Base-by-base conservation (phyloP, 2,329 filamentous ascomycete species). In the Aspergillus brasiliensis region DNA sequence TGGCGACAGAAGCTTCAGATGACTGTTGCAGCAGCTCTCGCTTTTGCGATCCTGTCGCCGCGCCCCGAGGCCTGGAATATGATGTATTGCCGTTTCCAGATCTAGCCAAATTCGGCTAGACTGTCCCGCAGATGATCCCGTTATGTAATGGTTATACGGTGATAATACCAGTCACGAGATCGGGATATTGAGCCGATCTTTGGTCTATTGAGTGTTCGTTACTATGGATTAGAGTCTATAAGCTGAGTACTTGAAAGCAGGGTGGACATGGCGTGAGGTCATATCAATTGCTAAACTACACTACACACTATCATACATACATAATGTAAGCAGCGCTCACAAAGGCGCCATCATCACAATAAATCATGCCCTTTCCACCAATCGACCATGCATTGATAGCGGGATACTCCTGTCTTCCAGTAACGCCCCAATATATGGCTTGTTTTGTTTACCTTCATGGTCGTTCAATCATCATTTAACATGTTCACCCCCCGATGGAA, bases 381-480 rank as follows among this genome's bases (percentile, higher is more conserved):
- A 5, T 21, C 19, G 19, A n/a, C 19, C 21, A 10, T 11, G 15
- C 38, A 25, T 31, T 17, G 46, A 21, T 44, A 3, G 11, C 21
- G 23, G 13, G 17, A 44, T 28, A 17, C 31, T 23, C 54, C 25
- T 15, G 6, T 44, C 37, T 11, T 57, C 56, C 58, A 59, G 37
- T 51, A 52, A 63, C 63, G 58, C 61, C 56, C 53, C 46, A 53
- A 31, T 59, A 17, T 55, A 58, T 49, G 46, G 42, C 49, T 8
- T 42, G 44, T 58, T 56, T 54, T 28, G 25, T n/a, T 34, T 34
- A 34, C 31, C 31, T 34, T 6, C 19, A 44, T 21, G 40, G 40
- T 62, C 53, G 46, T 65, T 44, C 21, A 57, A 60, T 63, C 53
- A 61, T 66, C 64, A 55, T 54, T 38, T 55, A 44, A 37, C 40